Base-by-base conservation (phyloP, 805 yeast genomes). In the Wickerhamomyces strasburgensis region DNA sequence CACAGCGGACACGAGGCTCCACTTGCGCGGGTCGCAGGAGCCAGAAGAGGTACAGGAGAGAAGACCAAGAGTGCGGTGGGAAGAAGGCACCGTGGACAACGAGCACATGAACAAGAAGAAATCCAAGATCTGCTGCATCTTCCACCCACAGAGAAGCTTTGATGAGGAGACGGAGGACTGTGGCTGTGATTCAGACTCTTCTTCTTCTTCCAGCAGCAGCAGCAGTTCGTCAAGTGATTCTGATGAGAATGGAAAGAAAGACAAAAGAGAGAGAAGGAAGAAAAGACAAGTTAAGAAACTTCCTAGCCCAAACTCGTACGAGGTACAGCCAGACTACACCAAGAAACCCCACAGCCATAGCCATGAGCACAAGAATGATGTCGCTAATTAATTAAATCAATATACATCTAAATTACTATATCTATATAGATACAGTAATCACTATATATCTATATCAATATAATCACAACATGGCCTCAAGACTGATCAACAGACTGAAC, bases 81-180 rank as follows among this genome's bases (percentile, higher is more conserved):
- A 80, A 6, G 84, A 82, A 26, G 95, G 80, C 31, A 89, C 86
- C 4, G 70, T 93, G 5, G 98, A 90, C 58, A 90, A 90, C 57
- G 98, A 90, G 61, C 62, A 84, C 54, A 68, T 93, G 84, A 74
- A 82, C 54, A 85, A 77, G 64, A 93, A 93, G 65, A 88, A 87
- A 56, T 76, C 95, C 10, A 90, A 90, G 60, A 82, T 84, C n/a
- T 85, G 95, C 52, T 84, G 95, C 48, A 84, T 85, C 8, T 84
- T 77, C 67, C 83, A 89, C 67, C 93, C 96, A 39, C 79, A 84
- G 35, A 64, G 68, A 16, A 72, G 70, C 37, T 73, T 72, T 46
- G 80, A 78, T 28, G 84, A 75, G 25, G 65, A 57, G 6, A 61
- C 56, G 26, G 27, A 28, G 5, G 42, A 27, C 9, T 34, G 39